These are phyloP conservation scores for Mycena belliarum DNA, from an alignment of 768 basidiomycete species.

Conservation along the genomic window DNA sequence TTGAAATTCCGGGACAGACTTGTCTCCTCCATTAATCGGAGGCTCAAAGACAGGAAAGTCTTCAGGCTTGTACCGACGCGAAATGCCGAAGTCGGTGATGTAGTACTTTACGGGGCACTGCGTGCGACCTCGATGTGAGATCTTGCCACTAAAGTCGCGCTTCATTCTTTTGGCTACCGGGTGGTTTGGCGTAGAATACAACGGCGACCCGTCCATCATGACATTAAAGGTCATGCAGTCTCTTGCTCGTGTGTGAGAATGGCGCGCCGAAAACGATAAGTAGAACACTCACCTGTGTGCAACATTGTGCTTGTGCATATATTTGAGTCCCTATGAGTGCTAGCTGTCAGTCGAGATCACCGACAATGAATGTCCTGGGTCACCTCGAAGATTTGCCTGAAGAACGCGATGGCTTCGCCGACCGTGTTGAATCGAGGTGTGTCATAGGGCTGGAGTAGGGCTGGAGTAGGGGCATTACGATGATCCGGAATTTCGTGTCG, in stretches of 20 bases:
- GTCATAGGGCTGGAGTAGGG: conserved; percentile 20
- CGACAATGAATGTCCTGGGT: no score
- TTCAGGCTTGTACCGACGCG: conserved; percentile 27
- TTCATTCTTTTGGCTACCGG: conserved; percentile 16
- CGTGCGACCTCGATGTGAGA: conserved; percentile 21
- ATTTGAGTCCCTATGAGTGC: conserved; percentile 38
- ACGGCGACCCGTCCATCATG: conserved; percentile 27
- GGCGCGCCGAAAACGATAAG: background rate
- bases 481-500: background rate
- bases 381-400: conserved; percentile 24
- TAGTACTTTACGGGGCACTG: conserved; percentile 29
- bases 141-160: conserved; percentile 17
- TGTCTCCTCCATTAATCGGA: no score
- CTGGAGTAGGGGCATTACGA: background rate
- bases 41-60: no score
- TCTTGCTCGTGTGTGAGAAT: conserved; percentile 14
- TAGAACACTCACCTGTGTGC: conserved; percentile 32
- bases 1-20: no score
- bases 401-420: conserved; percentile 35
- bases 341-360: conserved; percentile 23
- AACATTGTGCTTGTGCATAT: conserved; percentile 34
- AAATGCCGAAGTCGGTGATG: conserved; percentile 34
- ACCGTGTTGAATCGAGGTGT: conserved; percentile 35
- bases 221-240: conserved; percentile 33
- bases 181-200: conserved; percentile 26